Evolutionary conservation across 164 flowering plant species (phyloP).

Genomic region (Sedum album): DNA sequence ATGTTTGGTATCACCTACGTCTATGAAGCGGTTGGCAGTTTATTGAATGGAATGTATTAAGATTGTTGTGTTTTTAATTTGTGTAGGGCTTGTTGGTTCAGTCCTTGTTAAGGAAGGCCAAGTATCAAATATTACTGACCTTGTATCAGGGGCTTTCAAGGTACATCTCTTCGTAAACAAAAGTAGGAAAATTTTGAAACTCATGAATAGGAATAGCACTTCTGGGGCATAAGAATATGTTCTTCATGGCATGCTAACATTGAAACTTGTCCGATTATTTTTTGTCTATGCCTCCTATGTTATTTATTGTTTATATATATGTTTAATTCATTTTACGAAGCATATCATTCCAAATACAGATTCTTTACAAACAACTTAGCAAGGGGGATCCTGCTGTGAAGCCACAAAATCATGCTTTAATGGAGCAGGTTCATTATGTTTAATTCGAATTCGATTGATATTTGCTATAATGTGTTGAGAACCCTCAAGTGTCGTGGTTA

Average conservation of each 20-base stretch:
- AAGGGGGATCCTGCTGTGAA: constrained; percentile 3
- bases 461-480: neutral
- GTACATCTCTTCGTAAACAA: neutral
- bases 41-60: too few species aligned
- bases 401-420: constrained; percentile 7
- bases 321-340: neutral
- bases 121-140: neutral
- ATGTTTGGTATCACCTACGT: too few species aligned
- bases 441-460: neutral
- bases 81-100: neutral
- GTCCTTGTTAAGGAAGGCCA: neutral
- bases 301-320: neutral
- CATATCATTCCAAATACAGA: neutral
- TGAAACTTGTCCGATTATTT: neutral
- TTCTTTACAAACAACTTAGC: neutral
- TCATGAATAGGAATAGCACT: too few species aligned
- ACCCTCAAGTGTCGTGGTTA: too few species aligned
- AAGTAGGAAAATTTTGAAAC: neutral
- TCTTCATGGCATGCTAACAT: neutral
- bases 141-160: constrained; percentile 4
- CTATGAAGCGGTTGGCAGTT: too few species aligned
- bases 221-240: neutral
- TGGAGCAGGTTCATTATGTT: neutral
- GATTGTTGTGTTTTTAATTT: neutral
- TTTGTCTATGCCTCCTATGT: neutral